Percentiles rank a stretch among this genome's conserved stretches.
These are phyloP conservation scores for Diplocarpon mali DNA, from an alignment of 2,329 filamentous ascomycete species.

Conservation along the genomic window DNA sequence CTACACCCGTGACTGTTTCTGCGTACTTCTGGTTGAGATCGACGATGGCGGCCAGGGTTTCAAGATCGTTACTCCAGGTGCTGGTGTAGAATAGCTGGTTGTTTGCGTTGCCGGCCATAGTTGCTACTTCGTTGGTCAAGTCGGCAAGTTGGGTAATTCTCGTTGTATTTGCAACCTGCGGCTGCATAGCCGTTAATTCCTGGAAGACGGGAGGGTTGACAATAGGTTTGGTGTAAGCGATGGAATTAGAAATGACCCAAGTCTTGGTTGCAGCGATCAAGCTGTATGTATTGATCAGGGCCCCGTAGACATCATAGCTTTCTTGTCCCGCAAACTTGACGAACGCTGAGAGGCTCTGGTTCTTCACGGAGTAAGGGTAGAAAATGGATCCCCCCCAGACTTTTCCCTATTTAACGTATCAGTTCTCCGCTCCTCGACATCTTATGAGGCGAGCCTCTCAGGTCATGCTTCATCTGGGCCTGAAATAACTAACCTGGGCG, in stretches of 20 bases:
- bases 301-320: constrained; percentile 1
- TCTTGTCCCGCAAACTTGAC: constrained; percentile 1
- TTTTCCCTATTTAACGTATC: too few species aligned
- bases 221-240: constrained; percentile 33
- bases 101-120: neutral
- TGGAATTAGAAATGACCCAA: constrained; percentile 50
- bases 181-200: constrained; percentile 10
- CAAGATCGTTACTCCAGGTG: constrained; percentile 2
- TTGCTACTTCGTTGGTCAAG: constrained; percentile 8
- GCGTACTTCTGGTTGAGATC: neutral
- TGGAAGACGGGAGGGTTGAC: constrained; percentile 33
- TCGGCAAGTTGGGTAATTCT: constrained; percentile 11
- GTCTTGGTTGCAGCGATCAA: neutral
- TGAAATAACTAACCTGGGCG: constrained; percentile 3
- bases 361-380: constrained; percentile 21
- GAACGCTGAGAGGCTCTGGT: neutral
- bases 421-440: too few species aligned
- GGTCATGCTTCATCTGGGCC: too few species aligned
- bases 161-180: constrained; percentile 1
- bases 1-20: neutral
- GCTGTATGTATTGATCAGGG: neutral
- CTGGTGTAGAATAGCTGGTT: constrained; percentile 1
- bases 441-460: too few species aligned
- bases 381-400: constrained; percentile 9
- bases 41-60: neutral